phyloP scores from a whole-genome alignment of 2,329 filamentous ascomycete genomes.

The Fusarium gaditjirri region DNA sequence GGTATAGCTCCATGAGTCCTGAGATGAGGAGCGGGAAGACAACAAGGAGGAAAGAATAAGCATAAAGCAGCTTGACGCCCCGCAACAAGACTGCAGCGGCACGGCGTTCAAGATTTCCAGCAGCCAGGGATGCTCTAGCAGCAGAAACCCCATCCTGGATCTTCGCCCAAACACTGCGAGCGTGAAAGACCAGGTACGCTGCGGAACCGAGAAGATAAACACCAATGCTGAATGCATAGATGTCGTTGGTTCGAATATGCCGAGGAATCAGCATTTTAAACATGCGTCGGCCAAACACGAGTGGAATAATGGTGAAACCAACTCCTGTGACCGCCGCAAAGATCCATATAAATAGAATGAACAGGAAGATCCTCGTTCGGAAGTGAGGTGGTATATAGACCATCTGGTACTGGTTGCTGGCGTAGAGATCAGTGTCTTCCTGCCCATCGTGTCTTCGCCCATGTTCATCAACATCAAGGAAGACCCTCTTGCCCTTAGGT shows the following conservation, averaged over 20 bases:
- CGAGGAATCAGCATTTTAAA: conserved; percentile 78
- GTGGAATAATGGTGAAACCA: conserved; percentile 83
- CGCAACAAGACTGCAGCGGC: conserved; percentile 46
- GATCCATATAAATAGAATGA: conserved; percentile 90
- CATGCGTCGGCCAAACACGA: conserved; percentile 84
- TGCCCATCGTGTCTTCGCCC: conserved; percentile 71
- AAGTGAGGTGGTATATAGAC: conserved; percentile 90
- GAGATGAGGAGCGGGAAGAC: conserved; percentile 84
- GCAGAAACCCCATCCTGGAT: conserved; percentile 46
- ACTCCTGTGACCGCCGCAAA: conserved; percentile 92
- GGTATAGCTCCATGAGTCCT: conserved; percentile 85
- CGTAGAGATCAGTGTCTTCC: conserved; percentile 60
- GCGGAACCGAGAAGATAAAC: conserved; percentile 80
- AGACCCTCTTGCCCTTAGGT: conserved; percentile 83
- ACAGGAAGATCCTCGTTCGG: conserved; percentile 79
- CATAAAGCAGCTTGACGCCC: conserved; percentile 70
- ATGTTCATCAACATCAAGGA: conserved; percentile 76
- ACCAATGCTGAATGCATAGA: conserved; percentile 94
- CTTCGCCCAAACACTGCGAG: conserved; percentile 52
- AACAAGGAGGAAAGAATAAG: conserved; percentile 79
- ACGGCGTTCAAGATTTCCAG: conserved; percentile 37
- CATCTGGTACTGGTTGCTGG: conserved; percentile 71
- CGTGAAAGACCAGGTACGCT: conserved; percentile 69
- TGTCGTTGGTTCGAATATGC: conserved; percentile 85
- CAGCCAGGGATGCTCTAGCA: conserved; percentile 37